Percentiles rank a stretch among this genome's conserved stretches.
Conservation (phyloP, 306 rosid species). For the Adenanthera pavonina region DNA sequence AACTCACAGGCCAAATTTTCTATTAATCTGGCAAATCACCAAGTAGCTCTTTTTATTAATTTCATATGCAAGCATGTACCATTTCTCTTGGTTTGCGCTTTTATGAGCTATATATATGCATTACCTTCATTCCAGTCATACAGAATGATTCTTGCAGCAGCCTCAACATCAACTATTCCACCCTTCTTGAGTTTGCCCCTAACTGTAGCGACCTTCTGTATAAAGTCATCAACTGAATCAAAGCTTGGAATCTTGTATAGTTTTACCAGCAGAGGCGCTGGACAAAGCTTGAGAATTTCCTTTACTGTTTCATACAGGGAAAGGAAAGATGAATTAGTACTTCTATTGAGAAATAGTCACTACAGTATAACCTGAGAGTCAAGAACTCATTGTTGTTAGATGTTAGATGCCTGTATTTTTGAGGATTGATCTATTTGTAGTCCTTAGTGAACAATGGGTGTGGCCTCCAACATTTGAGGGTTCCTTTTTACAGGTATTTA, state of each 20-base stretch:
- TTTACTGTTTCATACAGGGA: slow-evolving; percentile 59
- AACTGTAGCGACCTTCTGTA: slow-evolving; percentile 81
- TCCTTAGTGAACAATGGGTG: not conserved
- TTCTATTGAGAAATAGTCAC: not conserved
- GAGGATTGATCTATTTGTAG: not conserved
- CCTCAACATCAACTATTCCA: slow-evolving; percentile 71
- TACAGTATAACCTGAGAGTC: not conserved
- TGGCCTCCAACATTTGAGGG: not conserved
- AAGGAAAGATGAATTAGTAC: slow-evolving; percentile 26
- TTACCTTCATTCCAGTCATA: slow-evolving; percentile 98
- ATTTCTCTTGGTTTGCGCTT: not conserved
- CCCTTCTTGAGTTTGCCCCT: slow-evolving; percentile 97
- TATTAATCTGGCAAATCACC: not conserved
- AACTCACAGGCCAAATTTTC: slow-evolving; percentile 23
- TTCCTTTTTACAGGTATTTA: not conserved
- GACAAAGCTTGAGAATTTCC: slow-evolving; percentile 95
- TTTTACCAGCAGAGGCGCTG: slow-evolving; percentile 65
- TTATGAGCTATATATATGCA: slow-evolving; percentile 20
- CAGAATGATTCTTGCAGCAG: slow-evolving; percentile 92
- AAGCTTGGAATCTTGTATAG: slow-evolving; percentile 83
- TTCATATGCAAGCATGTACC: slow-evolving; percentile 18
- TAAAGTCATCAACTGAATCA: slow-evolving; percentile 81
- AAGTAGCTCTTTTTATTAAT: slow-evolving; percentile 14
- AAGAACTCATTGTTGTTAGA: not conserved
- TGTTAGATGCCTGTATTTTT: not conserved